Conservation (phyloP, 225 moss, liverwort and hornwort species). For the Pleurozium schreberi region DNA sequence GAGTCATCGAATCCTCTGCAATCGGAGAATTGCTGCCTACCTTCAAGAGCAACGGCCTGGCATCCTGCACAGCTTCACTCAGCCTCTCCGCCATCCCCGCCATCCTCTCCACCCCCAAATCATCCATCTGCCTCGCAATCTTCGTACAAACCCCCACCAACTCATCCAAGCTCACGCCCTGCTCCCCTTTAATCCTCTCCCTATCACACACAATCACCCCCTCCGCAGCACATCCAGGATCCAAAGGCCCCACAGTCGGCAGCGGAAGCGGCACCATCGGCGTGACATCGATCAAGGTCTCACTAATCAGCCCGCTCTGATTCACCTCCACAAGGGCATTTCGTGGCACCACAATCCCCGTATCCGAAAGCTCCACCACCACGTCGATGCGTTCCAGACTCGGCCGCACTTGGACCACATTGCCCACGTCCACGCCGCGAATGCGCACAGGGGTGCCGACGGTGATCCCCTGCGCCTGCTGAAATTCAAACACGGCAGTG, state of each 20-base stretch:
- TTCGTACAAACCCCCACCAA: conserved; percentile 85
- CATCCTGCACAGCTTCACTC: conserved; percentile 67
- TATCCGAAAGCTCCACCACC: conserved; percentile 63
- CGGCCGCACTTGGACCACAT: conserved; percentile 72
- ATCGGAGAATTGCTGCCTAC: not conserved
- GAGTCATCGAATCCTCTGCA: not conserved
- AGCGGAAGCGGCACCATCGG: conserved; percentile 61
- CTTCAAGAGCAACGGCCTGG: conserved; percentile 83
- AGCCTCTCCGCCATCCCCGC: conserved; percentile 69
- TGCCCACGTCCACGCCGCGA: conserved; percentile 95
- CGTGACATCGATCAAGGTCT: conserved; percentile 87
- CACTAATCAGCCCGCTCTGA: conserved; percentile 87
- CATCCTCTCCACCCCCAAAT: conserved; percentile 58
- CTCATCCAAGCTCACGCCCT: conserved; percentile 97
- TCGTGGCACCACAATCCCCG: conserved; percentile 79
- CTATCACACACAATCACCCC: conserved; percentile 87
- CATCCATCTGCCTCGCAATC: conserved; percentile 68
- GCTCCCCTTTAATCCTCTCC: conserved; percentile 74
- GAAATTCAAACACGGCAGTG: conserved; percentile 74
- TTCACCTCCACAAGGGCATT: conserved; percentile 96
- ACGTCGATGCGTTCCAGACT: conserved; percentile 93
- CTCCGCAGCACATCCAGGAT: conserved; percentile 55
- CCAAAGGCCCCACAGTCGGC: conserved; percentile 69
- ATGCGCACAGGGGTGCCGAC: conserved; percentile 95
- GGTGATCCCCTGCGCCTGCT: conserved; percentile 86